Evolutionary conservation across 371 early-diverging fungal species (phyloP).

Genomic region (Sporodiniella umbellata): DNA sequence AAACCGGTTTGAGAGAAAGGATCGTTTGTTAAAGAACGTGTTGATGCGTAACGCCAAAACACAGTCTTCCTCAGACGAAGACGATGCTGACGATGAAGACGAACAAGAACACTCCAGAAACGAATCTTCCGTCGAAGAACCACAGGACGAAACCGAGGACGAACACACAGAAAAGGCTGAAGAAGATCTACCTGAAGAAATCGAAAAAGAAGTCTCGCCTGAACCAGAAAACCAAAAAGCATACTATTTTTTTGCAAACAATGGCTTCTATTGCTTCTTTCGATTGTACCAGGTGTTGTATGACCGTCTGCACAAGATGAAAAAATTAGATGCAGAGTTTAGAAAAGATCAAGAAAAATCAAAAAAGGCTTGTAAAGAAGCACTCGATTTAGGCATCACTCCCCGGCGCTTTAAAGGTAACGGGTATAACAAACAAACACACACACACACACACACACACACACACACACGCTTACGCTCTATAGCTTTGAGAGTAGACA

Average conservation of each 20-base stretch:
- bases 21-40: constrained; percentile 20
- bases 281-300: constrained; percentile 66
- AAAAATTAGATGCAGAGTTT: constrained; percentile 62
- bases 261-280: constrained; percentile 81
- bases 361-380: constrained; percentile 61
- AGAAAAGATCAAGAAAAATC: constrained; percentile 54
- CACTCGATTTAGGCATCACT: constrained; percentile 75
- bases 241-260: constrained; percentile 69
- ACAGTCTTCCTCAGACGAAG: constrained; percentile 5
- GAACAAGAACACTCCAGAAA: background rate
- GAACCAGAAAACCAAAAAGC: constrained; percentile 24
- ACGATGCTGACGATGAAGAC: constrained; percentile 3
- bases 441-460: background rate
- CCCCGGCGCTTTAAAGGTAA: constrained; percentile 30
- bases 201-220: background rate
- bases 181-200: constrained; percentile 12
- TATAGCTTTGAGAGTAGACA: constrained; percentile 20
- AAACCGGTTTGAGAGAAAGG: constrained; percentile 8
- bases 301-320: constrained; percentile 76
- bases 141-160: constrained; percentile 8
- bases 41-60: constrained; percentile 14
- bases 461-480: background rate
- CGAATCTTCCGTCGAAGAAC: constrained; percentile 7
- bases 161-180: constrained; percentile 15
- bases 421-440: background rate